Percentiles rank a stretch among this genome's conserved stretches.
Conservation (phyloP, 2,329 filamentous ascomycete species). For the Pseudogymnoascus sp. region DNA sequence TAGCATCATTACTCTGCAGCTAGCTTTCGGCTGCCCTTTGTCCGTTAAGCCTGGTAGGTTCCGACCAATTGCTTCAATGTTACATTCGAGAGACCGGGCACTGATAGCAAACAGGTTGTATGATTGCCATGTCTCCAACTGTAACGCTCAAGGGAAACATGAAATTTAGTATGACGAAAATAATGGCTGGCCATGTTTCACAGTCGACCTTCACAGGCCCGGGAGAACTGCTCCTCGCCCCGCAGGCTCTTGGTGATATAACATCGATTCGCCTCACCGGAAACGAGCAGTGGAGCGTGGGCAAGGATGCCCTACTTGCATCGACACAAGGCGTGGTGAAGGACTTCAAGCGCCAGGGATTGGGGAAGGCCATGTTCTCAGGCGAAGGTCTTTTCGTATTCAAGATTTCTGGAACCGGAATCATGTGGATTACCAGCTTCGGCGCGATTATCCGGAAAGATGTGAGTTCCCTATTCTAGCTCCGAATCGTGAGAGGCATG, state of each 20-base stretch:
- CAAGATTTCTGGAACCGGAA: slow-evolving; percentile 70
- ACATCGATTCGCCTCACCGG: slow-evolving; percentile 69
- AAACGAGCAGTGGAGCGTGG: slow-evolving; percentile 72
- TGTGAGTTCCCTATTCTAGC: slow-evolving; percentile 44
- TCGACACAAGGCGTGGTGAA: slow-evolving; percentile 81
- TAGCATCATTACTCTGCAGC: slow-evolving; percentile 78
- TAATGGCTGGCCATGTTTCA: slow-evolving; percentile 73
- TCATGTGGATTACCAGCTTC: slow-evolving; percentile 88
- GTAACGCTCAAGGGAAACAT: slow-evolving; percentile 75
- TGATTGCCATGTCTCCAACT: slow-evolving; percentile 92
- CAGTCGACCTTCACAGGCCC: slow-evolving; percentile 80
- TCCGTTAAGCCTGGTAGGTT: slow-evolving; percentile 63
- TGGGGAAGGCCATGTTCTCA: slow-evolving; percentile 87
- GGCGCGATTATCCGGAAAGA: slow-evolving; percentile 94
- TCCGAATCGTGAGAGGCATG: not conserved
- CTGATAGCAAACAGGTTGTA: slow-evolving; percentile 50
- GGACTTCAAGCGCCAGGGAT: slow-evolving; percentile 76
- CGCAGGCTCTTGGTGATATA: slow-evolving; percentile 74
- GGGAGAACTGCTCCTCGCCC: slow-evolving; percentile 81
- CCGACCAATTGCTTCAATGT: not conserved
- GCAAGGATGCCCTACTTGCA: slow-evolving; percentile 79
- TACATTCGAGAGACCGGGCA: not conserved
- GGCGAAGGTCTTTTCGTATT: slow-evolving; percentile 91
- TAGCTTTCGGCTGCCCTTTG: slow-evolving; percentile 83
- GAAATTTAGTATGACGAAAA: slow-evolving; percentile 86